These are phyloP conservation scores for Cladosporium cucumerinum DNA, from an alignment of 2,329 filamentous ascomycete genomes.

Conservation along the genomic window DNA sequence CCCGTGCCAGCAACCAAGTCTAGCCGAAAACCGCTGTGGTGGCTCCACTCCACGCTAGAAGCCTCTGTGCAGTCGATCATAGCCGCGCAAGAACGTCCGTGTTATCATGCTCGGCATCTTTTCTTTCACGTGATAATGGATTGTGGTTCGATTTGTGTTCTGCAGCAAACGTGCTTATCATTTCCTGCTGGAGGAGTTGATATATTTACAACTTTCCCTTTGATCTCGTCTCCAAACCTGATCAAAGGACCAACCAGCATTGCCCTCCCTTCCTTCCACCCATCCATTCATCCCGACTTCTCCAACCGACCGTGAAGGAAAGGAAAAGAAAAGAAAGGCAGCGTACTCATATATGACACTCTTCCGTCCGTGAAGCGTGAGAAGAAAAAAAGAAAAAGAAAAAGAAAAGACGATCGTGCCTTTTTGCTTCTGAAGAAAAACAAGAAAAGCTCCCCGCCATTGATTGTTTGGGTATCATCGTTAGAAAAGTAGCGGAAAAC, in stretches of 20 bases:
- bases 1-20: background rate
- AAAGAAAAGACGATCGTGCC: background rate
- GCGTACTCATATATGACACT: background rate
- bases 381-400: background rate
- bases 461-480: conserved; percentile 13
- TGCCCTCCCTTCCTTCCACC: background rate
- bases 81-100: background rate
- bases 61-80: conserved; percentile 4
- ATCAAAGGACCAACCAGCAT: background rate
- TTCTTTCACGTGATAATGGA: background rate
- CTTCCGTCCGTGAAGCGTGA: background rate
- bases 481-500: conserved; percentile 4
- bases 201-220: background rate
- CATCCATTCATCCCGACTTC: background rate
- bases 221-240: background rate
- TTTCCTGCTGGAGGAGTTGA: background rate
- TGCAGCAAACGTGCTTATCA: background rate
- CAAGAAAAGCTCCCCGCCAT: conserved; percentile 8
- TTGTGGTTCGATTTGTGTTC: background rate
- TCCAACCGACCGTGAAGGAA: background rate
- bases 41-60: background rate
- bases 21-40: background rate
- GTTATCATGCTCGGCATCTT: background rate
- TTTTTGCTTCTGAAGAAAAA: background rate
- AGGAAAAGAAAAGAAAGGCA: background rate